Conservation (phyloP, 2,329 filamentous ascomycete species). For the Aureobasidium sp. region DNA sequence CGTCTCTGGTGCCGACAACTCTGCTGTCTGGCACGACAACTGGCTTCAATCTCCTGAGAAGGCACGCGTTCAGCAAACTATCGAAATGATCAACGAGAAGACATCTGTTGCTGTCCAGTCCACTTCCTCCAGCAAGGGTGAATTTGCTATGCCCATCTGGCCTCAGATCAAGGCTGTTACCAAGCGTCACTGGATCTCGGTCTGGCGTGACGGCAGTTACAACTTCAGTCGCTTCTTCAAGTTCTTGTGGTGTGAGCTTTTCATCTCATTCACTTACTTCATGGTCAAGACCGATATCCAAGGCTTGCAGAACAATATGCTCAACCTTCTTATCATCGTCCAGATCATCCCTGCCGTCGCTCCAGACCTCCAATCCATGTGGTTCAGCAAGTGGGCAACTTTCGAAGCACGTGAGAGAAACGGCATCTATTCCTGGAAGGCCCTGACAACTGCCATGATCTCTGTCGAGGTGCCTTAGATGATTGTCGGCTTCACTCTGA, state of each 20-base stretch:
- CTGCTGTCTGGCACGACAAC: conserved; percentile 33
- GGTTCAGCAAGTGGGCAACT: conserved; percentile 44
- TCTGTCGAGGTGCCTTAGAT: conserved; percentile 59
- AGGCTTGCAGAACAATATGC: conserved; percentile 25
- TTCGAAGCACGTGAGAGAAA: conserved; percentile 51
- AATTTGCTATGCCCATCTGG: conserved; percentile 8
- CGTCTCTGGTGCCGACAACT: conserved; percentile 37
- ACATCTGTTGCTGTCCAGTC: not conserved
- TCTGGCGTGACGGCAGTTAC: conserved; percentile 11
- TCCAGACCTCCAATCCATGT: conserved; percentile 31
- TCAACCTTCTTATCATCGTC: conserved; percentile 7
- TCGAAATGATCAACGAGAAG: not conserved
- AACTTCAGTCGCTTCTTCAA: conserved; percentile 13
- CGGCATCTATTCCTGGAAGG: conserved; percentile 55
- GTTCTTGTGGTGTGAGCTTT: conserved; percentile 44
- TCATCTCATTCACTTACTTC: conserved; percentile 36
- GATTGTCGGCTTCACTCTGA: conserved; percentile 49
- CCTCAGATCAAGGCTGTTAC: conserved; percentile 7
- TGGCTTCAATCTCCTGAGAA: conserved; percentile 37
- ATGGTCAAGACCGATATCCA: conserved; percentile 18
- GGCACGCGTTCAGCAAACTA: conserved; percentile 29
- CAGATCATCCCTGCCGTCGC: conserved; percentile 3
- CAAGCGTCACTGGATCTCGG: conserved; percentile 1
- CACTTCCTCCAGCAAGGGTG: not conserved
- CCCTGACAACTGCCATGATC: conserved; percentile 59